Evolutionary conservation across 148 eudicot genomes (phyloP).

Genomic region (Vaccinium corymbosum): DNA sequence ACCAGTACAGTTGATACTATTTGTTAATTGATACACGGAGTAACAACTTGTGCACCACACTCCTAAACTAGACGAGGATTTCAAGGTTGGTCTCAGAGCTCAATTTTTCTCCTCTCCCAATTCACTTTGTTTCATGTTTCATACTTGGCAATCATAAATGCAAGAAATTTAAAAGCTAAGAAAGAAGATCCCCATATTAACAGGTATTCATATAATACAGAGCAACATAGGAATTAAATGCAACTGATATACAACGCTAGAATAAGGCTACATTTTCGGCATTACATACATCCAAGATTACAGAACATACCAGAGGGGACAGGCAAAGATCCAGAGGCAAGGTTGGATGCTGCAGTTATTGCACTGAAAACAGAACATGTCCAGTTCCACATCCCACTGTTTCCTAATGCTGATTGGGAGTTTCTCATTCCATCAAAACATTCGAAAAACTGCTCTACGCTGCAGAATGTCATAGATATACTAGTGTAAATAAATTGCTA

Average conservation of each 20-base stretch:
- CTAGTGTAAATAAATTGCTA: not conserved
- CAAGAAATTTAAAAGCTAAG: not conserved
- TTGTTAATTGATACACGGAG: not conserved
- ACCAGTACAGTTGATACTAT: not conserved
- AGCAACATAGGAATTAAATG: not conserved
- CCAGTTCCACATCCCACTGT: constrained; percentile 98
- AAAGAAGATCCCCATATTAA: not conserved
- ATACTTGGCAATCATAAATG: not conserved
- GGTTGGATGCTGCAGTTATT: constrained; percentile 84
- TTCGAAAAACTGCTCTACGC: constrained; percentile 91
- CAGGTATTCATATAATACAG: not conserved
- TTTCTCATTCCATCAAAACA: constrained; percentile 85
- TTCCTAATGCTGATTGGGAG: constrained; percentile 75
- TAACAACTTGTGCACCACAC: not conserved
- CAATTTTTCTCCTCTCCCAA: not conserved
- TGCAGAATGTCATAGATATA: constrained; percentile 31
- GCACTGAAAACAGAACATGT: constrained; percentile 86
- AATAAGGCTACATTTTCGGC: not conserved
- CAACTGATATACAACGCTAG: not conserved
- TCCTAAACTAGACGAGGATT: not conserved
- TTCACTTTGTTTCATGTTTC: not conserved
- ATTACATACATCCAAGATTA: not conserved
- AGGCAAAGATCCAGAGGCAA: constrained; percentile 84
- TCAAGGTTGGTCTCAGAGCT: not conserved
- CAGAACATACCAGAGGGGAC: constrained; percentile 60